phyloP scores from a whole-genome alignment of 2,329 filamentous ascomycete genomes.

The Colletotrichum gigasporum region DNA sequence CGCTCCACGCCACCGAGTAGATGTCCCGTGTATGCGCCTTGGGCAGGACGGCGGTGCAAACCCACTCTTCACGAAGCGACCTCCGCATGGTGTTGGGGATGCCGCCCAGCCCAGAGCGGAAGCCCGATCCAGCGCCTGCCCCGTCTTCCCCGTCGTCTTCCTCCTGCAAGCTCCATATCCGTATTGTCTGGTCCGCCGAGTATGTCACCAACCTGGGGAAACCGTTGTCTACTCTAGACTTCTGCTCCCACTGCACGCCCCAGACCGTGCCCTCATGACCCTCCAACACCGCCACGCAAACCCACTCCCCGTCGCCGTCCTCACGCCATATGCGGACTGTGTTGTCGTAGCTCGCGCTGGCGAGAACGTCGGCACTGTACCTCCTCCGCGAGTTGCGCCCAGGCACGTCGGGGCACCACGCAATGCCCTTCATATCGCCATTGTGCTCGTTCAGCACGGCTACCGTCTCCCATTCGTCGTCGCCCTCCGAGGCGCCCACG shows the following conservation, averaged over 20 bases:
- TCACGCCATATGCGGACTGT: conserved; percentile 89
- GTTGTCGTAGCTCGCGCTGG: conserved; percentile 94
- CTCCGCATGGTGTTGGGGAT: conserved; percentile 93
- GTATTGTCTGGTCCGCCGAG: conserved; percentile 83
- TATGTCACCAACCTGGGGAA: conserved; percentile 79
- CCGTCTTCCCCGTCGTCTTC: conserved; percentile 55
- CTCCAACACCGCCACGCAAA: conserved; percentile 82
- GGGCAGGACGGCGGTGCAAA: conserved; percentile 79
- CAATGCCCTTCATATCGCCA: conserved; percentile 92
- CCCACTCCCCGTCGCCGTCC: conserved; percentile 91
- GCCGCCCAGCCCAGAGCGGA: conserved; percentile 59
- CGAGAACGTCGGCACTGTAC: conserved; percentile 77
- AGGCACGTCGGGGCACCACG: conserved; percentile 82
- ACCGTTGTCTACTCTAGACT: conserved; percentile 45
- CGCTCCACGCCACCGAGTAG: conserved; percentile 88
- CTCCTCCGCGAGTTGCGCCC: conserved; percentile 52
- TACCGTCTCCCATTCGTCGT: conserved; percentile 97
- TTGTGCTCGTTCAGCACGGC: conserved; percentile 95
- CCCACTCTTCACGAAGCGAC: conserved; percentile 83
- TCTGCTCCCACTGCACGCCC: conserved; percentile 79
- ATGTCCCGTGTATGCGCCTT: conserved; percentile 80
- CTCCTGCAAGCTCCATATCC: conserved; percentile 77
- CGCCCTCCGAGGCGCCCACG: conserved; percentile 74
- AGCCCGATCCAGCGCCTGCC: conserved; percentile 37
- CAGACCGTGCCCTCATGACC: conserved; percentile 90